Conservation (phyloP, 768 basidiomycete species). For the Phaeotremella skinneri region DNA sequence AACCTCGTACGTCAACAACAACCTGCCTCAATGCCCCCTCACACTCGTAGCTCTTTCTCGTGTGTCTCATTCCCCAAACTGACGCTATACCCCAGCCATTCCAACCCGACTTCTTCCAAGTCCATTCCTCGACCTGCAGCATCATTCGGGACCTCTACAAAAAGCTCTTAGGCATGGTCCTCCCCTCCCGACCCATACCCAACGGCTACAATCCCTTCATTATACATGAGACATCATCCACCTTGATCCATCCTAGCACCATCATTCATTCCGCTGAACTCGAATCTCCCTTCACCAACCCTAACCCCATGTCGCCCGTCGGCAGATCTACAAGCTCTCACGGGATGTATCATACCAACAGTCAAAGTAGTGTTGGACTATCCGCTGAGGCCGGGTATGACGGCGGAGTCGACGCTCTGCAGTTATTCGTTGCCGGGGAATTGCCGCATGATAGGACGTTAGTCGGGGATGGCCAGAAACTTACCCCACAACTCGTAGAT, state of each 20-base stretch:
- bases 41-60: neutral
- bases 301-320: neutral
- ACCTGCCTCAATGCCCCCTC: neutral
- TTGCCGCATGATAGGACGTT: conserved; percentile 31
- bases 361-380: neutral
- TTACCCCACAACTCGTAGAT: conserved; percentile 34
- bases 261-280: conserved; percentile 40
- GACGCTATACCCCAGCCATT: conserved; percentile 39
- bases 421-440: conserved; percentile 33
- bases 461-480: conserved; percentile 41
- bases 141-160: conserved; percentile 49
- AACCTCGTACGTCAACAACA: conserved; percentile 32
- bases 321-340: neutral
- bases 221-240: neutral
- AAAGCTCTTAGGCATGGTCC: conserved; percentile 39
- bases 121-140: conserved; percentile 27
- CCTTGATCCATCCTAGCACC: conserved; percentile 35
- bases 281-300: conserved; percentile 13
- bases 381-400: neutral
- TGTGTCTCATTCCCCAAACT: neutral
- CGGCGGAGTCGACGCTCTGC: conserved; percentile 24
- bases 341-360: neutral
- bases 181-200: conserved; percentile 23
- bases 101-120: conserved; percentile 39
- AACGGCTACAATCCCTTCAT: neutral